Base-by-base conservation (phyloP, 2,329 filamentous ascomycete species). In the Monascus ruber region DNA sequence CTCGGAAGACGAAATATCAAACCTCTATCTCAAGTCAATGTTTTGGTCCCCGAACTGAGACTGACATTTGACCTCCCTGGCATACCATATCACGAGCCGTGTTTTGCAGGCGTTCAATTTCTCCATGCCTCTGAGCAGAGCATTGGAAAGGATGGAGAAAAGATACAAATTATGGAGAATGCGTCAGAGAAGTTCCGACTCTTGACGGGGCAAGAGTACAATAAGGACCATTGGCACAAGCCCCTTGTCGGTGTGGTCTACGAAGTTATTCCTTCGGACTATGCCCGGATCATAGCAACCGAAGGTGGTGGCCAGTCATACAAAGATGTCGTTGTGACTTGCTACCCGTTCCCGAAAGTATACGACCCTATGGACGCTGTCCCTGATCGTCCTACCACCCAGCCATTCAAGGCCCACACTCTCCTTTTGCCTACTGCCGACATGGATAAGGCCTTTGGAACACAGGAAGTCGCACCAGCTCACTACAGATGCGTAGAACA, bases 231-330 rank as follows among this genome's bases (percentile, higher is more conserved):
- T 39, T 94, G 86, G 87, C 68, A 78, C 46, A 88, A 87, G 53
- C 85, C 85, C 4, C 73, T 98, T 2, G 76, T 95, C 32, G 91
- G 91, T 24, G 86, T 94, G 10, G 91, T 96, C 4, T 98, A 98
- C 66, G 88, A 96, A 65, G 85, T 96, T 26, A 94, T 87, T 1
- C 67, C 73, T 11, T 62, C 73, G 33, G 91, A 98, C 65, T 98
- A 85, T 58, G 74, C 79, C 5, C 83, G 76, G 43, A 94, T 98
- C 50, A 81, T 96, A 44, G 81, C 81, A 4, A 95, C 88, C 4
- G 91, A 98, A 60, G 89, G 89, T 37, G 88, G 85, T 27, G 88
- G 88, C 11, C 66, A 79, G 2, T 74, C 80, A n/a, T 98, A 98
- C 66, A 70, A 81, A 41, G 87, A 96, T 56, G 77, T 94, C 7